Evolutionary conservation across 805 yeast genomes (phyloP).

Genomic region (Jamesozyma hellenica): DNA sequence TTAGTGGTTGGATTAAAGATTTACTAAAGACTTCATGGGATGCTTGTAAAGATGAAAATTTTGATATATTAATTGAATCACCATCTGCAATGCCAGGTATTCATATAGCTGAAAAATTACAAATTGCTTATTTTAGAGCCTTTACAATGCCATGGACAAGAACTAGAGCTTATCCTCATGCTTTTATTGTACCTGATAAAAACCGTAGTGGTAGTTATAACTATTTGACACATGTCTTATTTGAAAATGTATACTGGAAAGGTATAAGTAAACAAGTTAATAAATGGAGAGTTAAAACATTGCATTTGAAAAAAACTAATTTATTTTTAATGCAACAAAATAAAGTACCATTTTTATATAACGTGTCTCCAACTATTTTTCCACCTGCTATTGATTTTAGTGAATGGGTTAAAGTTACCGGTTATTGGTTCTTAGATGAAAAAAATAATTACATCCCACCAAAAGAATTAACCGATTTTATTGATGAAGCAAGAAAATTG

Average conservation of each 20-base stretch:
- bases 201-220: slow-evolving; percentile 89
- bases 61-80: slow-evolving; percentile 80
- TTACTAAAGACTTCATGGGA: slow-evolving; percentile 67
- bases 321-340: slow-evolving; percentile 62
- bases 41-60: slow-evolving; percentile 58
- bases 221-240: slow-evolving; percentile 83
- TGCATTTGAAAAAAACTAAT: slow-evolving; percentile 59
- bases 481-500: slow-evolving; percentile 48
- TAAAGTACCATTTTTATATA: slow-evolving; percentile 80
- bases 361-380: slow-evolving; percentile 76
- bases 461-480: slow-evolving; percentile 44
- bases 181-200: slow-evolving; percentile 89
- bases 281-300: slow-evolving; percentile 66
- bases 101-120: slow-evolving; percentile 86
- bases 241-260: slow-evolving; percentile 88
- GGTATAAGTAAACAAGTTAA: slow-evolving; percentile 83
- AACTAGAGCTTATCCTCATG: slow-evolving; percentile 93
- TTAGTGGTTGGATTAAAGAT: slow-evolving; percentile 75
- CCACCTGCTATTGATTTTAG: slow-evolving; percentile 91
- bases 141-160: slow-evolving; percentile 99
- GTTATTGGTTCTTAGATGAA: slow-evolving; percentile 88
- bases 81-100: slow-evolving; percentile 95
- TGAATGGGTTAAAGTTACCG: slow-evolving; percentile 93
- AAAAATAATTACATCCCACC: slow-evolving; percentile 51
- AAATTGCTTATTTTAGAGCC: slow-evolving; percentile 85